phyloP scores from a whole-genome alignment of 805 yeast genomes.

The Saturnispora saitoi region DNA sequence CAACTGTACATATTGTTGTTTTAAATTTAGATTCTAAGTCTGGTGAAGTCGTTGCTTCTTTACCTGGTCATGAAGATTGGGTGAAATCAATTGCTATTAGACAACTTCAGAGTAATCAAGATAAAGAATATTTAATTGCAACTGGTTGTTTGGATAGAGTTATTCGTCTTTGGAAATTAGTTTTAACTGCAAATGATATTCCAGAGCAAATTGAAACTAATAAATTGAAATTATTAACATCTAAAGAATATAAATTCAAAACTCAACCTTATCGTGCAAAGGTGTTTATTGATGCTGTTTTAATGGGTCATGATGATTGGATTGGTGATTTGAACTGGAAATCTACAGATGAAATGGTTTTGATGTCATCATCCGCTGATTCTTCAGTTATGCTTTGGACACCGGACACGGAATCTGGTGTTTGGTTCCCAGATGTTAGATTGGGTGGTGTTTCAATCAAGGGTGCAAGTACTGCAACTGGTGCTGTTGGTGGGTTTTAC shows the following conservation, averaged over 20 bases:
- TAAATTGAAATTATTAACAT: constrained; percentile 50
- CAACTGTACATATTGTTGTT: constrained; percentile 37
- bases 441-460: constrained; percentile 89
- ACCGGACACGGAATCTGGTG: constrained; percentile 76
- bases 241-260: constrained; percentile 60
- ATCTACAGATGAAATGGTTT: constrained; percentile 41
- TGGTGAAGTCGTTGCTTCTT: constrained; percentile 34
- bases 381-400: constrained; percentile 92
- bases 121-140: constrained; percentile 60
- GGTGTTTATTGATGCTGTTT: constrained; percentile 79
- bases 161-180: constrained; percentile 80
- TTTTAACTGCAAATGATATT: constrained; percentile 46
- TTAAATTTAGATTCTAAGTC: constrained; percentile 20
- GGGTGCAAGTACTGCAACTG: constrained; percentile 98
- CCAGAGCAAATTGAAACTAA: constrained; percentile 34
- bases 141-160: constrained; percentile 90
- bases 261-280: constrained; percentile 34
- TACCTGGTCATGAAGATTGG: constrained; percentile 97
- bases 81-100: constrained; percentile 63
- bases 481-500: constrained; percentile 71
- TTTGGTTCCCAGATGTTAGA: constrained; percentile 77
- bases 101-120: constrained; percentile 23
- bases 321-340: constrained; percentile 81
- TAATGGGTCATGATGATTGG: constrained; percentile 99
- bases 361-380: constrained; percentile 86